Conservation (phyloP, 2,329 filamentous ascomycete genomes). For the Fusarium gaditjirri region DNA sequence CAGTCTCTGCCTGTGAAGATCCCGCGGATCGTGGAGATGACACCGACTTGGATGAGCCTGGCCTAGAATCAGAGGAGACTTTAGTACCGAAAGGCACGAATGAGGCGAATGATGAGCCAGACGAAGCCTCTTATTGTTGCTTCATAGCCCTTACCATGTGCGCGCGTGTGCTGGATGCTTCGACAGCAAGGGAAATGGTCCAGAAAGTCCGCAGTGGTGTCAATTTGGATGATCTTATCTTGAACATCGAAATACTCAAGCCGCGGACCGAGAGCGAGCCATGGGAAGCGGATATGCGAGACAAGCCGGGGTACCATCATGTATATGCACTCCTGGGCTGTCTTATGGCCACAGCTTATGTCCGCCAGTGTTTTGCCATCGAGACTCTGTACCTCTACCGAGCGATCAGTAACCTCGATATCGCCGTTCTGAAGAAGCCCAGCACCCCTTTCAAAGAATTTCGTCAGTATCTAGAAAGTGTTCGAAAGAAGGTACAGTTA, state of each 20-base stretch:
- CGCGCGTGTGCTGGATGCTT: neutral
- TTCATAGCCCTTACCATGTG: neutral
- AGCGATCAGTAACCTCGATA: neutral
- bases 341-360: neutral
- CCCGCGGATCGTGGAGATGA: no score
- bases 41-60: no score
- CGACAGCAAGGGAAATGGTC: neutral
- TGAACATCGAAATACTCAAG: neutral
- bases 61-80: no score
- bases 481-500: no score
- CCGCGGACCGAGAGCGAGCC: neutral
- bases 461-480: neutral
- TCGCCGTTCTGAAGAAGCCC: neutral
- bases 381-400: neutral
- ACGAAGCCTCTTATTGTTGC: neutral
- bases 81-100: no score
- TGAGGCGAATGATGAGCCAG: neutral
- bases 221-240: neutral
- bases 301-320: neutral
- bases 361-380: neutral
- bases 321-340: neutral
- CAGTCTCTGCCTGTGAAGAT: no score
- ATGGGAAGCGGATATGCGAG: neutral
- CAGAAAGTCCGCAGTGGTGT: neutral
- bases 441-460: neutral